Base-by-base conservation (phyloP, 2,329 filamentous ascomycete species). In the Hymenoscyphus infarciens region DNA sequence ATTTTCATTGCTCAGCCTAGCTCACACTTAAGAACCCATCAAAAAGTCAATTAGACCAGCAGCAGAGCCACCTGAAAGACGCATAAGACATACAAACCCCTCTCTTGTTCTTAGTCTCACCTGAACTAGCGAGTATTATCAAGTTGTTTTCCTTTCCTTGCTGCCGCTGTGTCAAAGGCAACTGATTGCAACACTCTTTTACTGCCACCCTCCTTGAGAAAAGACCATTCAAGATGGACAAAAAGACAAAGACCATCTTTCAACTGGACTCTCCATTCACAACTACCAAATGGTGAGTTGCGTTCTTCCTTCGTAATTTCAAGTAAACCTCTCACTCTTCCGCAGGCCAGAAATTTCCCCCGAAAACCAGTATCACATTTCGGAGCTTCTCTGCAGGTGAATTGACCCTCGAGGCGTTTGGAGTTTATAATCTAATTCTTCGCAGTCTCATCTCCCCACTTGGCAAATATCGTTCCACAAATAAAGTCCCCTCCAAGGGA, bases 321-420 rank as follows among this genome's bases (percentile, higher is more conserved):
- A 16, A 22, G 19, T 35, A 53, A 22, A 15, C 39, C 45, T 35
- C 62, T 65, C 13, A 66, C 56, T 52, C 25, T 13, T 16, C 49
- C 39, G 19, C 38, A 91, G 88, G 87, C 88, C 88, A 7, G 74
- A 80, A 52, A 80, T 89, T 53, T 77, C 79, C 1, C 71, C 76
- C 19, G 77, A 84, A 57, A 80, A 89, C 59, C 86, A 90, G 73
- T 82, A 87, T 59, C 79, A 81, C 3, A 87, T 90, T 42, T 72
- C 90, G 10, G 86, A 90, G 66, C 77, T 91, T 57, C 78, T 90
- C 5, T 89, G 84, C 82, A 82, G 79, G 88, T 90, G 80, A 31
- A 31, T 52, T 22, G 19, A 13, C 45, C 19, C 19, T 10, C 19
- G 19, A 25, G 19, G 5, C 45, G 19, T 22, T 22, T 19, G 19